Conservation (phyloP, 2,329 filamentous ascomycete species). For the Exophiala mesophila region DNA sequence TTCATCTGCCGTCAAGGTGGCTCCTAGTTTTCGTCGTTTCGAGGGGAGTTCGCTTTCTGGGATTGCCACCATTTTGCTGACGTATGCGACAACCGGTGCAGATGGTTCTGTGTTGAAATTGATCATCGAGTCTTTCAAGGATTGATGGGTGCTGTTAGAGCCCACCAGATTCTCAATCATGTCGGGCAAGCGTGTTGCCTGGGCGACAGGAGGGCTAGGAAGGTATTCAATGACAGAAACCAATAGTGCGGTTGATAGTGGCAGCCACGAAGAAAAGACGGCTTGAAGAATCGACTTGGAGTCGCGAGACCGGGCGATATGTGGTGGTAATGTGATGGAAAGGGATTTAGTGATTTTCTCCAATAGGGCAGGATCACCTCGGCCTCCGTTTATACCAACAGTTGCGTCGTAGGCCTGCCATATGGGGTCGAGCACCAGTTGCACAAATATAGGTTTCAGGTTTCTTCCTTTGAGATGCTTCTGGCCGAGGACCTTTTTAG, state of each 20-base stretch:
- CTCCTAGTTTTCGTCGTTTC: constrained; percentile 68
- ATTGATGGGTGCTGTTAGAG: constrained; percentile 61
- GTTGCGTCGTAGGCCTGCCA: constrained; percentile 96
- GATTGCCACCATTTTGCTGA: constrained; percentile 97
- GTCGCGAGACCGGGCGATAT: constrained; percentile 78
- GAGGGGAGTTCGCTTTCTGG: constrained; percentile 87
- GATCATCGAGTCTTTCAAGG: constrained; percentile 74
- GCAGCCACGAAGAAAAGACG: constrained; percentile 84
- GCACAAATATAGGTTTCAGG: constrained; percentile 95
- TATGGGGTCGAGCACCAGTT: constrained; percentile 88
- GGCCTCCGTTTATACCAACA: constrained; percentile 67
- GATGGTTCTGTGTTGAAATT: constrained; percentile 66
- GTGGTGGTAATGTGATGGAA: constrained; percentile 74
- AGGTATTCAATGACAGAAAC: constrained; percentile 93
- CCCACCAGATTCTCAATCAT: constrained; percentile 78
- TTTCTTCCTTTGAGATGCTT: constrained; percentile 91
- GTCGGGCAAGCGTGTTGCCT: constrained; percentile 72
- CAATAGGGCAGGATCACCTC: constrained; percentile 73
- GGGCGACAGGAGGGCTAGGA: constrained; percentile 75
- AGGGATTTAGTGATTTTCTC: constrained; percentile 96
- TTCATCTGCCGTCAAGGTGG: constrained; percentile 76
- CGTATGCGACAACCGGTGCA: constrained; percentile 83
- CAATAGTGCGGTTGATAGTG: constrained; percentile 82
- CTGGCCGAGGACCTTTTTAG: constrained; percentile 81
- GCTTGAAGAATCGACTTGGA: constrained; percentile 77